Evolutionary conservation across 768 basidiomycete species (phyloP).

Genomic region (Boletus bicolor): DNA sequence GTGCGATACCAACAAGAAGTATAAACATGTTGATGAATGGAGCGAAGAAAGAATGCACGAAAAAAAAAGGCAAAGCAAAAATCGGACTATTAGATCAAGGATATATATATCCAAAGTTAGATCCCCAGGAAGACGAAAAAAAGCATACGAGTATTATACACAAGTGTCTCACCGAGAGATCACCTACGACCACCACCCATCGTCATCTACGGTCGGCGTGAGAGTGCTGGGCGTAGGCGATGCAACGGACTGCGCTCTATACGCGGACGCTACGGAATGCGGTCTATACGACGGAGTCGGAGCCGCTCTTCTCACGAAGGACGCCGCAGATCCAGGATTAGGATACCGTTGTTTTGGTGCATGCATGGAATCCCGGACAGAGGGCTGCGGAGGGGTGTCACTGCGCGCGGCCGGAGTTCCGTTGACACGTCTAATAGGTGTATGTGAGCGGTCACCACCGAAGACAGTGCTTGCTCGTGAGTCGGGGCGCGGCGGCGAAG

Average conservation of each 20-base stretch:
- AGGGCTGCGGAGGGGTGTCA: constrained; percentile 49
- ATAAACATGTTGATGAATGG: constrained; percentile 7
- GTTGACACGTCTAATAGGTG: constrained; percentile 45
- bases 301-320: constrained; percentile 14
- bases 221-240: constrained; percentile 76
- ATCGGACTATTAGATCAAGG: constrained; percentile 22
- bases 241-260: constrained; percentile 38
- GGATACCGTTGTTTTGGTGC: constrained; percentile 37
- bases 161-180: background rate
- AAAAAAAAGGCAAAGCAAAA: background rate
- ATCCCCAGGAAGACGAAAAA: constrained; percentile 7
- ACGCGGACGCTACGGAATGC: constrained; percentile 46
- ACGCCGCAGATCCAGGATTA: constrained; percentile 12
- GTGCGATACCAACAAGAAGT: constrained; percentile 10
- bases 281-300: constrained; percentile 33
- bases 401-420: constrained; percentile 32
- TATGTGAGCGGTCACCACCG: constrained; percentile 46
- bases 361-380: constrained; percentile 75
- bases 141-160: constrained; percentile 9
- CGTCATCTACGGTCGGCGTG: constrained; percentile 63
- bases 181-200: constrained; percentile 73
- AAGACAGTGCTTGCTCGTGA: constrained; percentile 70
- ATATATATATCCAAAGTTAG: constrained; percentile 17
- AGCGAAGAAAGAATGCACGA: background rate
- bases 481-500: constrained; percentile 61